Base-by-base conservation (phyloP, 352 stramenopile species). In the Globisporangium cederbergense region DNA sequence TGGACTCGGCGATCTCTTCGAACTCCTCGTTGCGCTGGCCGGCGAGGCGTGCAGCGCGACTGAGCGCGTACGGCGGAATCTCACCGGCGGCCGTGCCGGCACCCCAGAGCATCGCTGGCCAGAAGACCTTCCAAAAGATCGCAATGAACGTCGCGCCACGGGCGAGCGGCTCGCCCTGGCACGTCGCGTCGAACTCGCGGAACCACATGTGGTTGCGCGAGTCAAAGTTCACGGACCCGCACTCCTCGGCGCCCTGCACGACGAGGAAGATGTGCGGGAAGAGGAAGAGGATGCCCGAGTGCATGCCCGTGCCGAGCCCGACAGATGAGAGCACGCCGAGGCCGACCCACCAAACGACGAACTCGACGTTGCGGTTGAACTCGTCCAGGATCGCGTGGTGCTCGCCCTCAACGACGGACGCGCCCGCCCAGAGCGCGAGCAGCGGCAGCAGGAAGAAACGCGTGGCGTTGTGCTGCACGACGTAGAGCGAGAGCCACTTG, bases 261-360 rank as follows among this genome's bases (percentile, higher is more conserved):
- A 98, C 92, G 58, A 96, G 74, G 74, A 98, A 97, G 57, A 98
- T 98, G 75, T 98, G 94, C 43, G 94, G 94, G 76, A 98, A 97
- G 11, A 98, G 76, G 70, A 98, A 98, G 13, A 98, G 77, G 50
- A 98, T 95, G 64, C 92, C 92, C 62, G 89, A 97, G 77, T 98
- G 94, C 81, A 98, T 96, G 53, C 94, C 94, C 22, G 89, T 97
- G 62, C 94, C 94, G 40, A 98, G 85, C 8, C 94, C 94, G n/a
- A 98, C 90, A 13, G 85, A 97, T 62, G 93, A 98, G 42, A 98
- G 84, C 52, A 98, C 89, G 56, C 94, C 94, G 25, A 98, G 86
- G 1, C 92, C 90, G 53, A 98, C 78, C 94, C 94, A 98, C 90
- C 92, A 98, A 50, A 94, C 84, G 34, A 96, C 76, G 72, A 97